Evolutionary conservation across 208 protist genomes (phyloP).

Genomic region (Crithidia acanthocephali): DNA sequence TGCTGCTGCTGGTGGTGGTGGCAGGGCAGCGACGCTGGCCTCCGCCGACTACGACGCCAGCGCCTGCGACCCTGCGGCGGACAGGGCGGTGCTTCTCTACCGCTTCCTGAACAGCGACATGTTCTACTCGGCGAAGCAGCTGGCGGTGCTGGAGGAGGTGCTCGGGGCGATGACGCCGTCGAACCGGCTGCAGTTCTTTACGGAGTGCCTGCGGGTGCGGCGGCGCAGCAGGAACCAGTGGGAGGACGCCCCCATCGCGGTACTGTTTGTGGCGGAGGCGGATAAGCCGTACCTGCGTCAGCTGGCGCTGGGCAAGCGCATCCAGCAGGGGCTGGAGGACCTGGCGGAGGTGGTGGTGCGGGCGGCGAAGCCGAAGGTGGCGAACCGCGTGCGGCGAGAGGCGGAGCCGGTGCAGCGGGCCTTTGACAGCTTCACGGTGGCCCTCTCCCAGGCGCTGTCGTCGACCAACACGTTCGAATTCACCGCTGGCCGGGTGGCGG

Average conservation of each 20-base stretch:
- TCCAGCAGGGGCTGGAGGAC: conserved; percentile 45
- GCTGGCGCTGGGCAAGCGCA: conserved; percentile 41
- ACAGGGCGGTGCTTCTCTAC: conserved; percentile 54
- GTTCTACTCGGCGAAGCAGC: conserved; percentile 73
- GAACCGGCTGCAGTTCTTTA: conserved; percentile 68
- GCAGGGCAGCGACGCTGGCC: not conserved
- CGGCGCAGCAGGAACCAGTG: conserved; percentile 74
- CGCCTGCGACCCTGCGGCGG: conserved; percentile 12
- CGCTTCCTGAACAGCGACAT: conserved; percentile 91
- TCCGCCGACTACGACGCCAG: conserved; percentile 11
- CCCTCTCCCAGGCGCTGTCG: conserved; percentile 26
- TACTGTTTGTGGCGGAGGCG: conserved; percentile 54
- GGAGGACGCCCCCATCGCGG: conserved; percentile 78
- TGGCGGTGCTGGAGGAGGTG: conserved; percentile 59
- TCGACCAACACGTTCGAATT: conserved; percentile 12
- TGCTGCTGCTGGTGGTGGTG: too few relatives aligned
- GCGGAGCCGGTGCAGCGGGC: conserved; percentile 28
- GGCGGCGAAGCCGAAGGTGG: conserved; percentile 26
- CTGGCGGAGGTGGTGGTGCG: conserved; percentile 34
- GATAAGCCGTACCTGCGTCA: conserved; percentile 40
- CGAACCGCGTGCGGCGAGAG: conserved; percentile 23
- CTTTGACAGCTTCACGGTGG: conserved; percentile 43
- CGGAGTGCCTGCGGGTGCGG: conserved; percentile 68
- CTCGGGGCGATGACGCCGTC: conserved; percentile 40
- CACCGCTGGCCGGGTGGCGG: conserved; percentile 24